These are phyloP conservation scores for Cyberlindnera lachancei DNA, from an alignment of 805 yeast species.

Conservation along the genomic window DNA sequence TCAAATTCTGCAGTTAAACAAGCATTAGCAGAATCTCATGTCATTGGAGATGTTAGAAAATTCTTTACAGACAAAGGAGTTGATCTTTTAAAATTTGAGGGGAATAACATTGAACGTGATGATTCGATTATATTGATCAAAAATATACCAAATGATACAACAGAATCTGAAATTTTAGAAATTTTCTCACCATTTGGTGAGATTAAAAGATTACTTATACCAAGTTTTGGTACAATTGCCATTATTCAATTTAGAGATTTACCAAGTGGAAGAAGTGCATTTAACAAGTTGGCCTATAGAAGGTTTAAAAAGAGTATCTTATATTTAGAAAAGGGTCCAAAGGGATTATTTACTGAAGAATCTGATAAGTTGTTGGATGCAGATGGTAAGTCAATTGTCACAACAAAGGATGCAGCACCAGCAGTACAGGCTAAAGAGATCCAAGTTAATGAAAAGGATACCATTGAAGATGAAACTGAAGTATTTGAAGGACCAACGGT, in stretches of 20 bases:
- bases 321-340: slow-evolving; percentile 92
- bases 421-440: slow-evolving; percentile 15
- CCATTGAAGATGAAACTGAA: slow-evolving; percentile 30
- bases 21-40: slow-evolving; percentile 96
- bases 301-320: slow-evolving; percentile 81
- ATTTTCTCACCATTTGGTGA: slow-evolving; percentile 77
- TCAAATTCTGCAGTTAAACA: slow-evolving; percentile 89
- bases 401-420: slow-evolving; percentile 27
- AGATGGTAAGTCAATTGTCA: slow-evolving; percentile 18
- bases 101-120: slow-evolving; percentile 61
- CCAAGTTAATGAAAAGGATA: slow-evolving; percentile 23
- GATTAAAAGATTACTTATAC: slow-evolving; percentile 75
- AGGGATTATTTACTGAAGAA: slow-evolving; percentile 60
- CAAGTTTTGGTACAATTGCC: slow-evolving; percentile 95
- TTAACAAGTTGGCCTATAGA: slow-evolving; percentile 78
- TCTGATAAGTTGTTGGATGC: too few species aligned
- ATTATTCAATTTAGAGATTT: slow-evolving; percentile 81
- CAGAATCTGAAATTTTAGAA: slow-evolving; percentile 72
- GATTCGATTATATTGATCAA: slow-evolving; percentile 78
- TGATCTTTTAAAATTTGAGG: slow-evolving; percentile 66
- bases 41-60: slow-evolving; percentile 81
- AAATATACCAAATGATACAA: slow-evolving; percentile 86
- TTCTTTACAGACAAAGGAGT: slow-evolving; percentile 84
- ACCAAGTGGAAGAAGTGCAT: slow-evolving; percentile 84
- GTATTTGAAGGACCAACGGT: slow-evolving; percentile 64